Evolutionary conservation across 2,329 filamentous ascomycete species (phyloP), one percentile per base, ranked within the genome.

Genomic region (Colletotrichum echinochloae): DNA sequence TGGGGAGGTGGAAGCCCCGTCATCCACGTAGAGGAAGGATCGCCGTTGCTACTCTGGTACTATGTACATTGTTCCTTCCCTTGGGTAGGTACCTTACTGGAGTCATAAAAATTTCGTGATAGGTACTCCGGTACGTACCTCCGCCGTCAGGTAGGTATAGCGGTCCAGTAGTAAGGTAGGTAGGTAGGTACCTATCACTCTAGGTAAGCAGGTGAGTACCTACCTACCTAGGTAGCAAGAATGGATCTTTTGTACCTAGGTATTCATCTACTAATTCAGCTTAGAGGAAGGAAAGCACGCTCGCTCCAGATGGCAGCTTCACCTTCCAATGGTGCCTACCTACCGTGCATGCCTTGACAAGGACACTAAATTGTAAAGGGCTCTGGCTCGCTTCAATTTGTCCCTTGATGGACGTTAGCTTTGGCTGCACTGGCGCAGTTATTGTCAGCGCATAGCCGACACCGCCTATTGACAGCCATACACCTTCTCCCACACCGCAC

Each of bases 1-100:
- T 28, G n/a, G 55, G 57, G 49, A 20, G 28, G 44, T 37, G n/a
- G 57, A 60, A 44, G 39, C n/a, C 23, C 35, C 28, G 30, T 48
- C 46, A 23, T 12, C n/a, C 41, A 16, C 12, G 41, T 49, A 35
- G 44, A 60, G 57, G 44, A 60, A 60, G 57, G 57, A 49, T 60
- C 57, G 33, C 41, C 57, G 44, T 60, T 60, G 44, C 49, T 46
- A 60, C 57, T 49, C 44, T 60, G 57, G n/a, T 49, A 41, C 57
- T 49, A 26, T 46, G 44, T 60, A 41, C 57, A 60, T 35, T 46
- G 44, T 60, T 39, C 44, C 57, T 49, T 26, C 57, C 41, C 48
- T 41, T 28, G 37, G 37, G 55, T 37, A 59, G 37, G 30, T 33
- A 33, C 30, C 30, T 33, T 46, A 44, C 39, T 41, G 37, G 37